Evolutionary conservation across 345 rosid genomes (phyloP).

Genomic region (Eucalyptus grandis): DNA sequence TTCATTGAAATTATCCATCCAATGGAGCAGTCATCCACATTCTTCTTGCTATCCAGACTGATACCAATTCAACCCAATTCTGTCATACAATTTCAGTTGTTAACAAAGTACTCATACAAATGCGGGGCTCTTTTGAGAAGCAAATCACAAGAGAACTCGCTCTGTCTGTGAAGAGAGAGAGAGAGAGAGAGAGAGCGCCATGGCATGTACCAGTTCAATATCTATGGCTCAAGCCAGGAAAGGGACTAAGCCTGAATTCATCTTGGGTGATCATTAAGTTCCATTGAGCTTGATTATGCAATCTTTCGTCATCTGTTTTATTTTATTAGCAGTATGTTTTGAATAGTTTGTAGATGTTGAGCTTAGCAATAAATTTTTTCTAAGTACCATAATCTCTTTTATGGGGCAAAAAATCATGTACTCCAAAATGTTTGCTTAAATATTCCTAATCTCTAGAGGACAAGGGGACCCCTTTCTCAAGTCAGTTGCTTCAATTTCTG

Average conservation of each 20-base stretch:
- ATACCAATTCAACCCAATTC: neutral
- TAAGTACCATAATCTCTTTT: neutral
- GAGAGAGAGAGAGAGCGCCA: neutral
- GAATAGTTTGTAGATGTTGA: neutral
- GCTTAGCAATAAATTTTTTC: neutral
- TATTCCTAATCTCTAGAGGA: neutral
- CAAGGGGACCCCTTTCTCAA: neutral
- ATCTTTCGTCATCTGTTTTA: neutral
- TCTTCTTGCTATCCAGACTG: neutral
- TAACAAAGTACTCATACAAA: neutral
- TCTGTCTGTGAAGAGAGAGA: neutral
- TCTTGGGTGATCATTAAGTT: neutral
- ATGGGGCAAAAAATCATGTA: neutral
- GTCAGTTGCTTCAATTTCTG: neutral
- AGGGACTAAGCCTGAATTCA: neutral
- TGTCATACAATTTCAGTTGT: neutral
- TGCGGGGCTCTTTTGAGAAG: neutral
- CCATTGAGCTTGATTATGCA: neutral
- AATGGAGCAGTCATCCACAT: neutral
- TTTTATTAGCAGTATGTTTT: neutral
- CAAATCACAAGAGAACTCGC: neutral
- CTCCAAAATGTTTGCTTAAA: neutral
- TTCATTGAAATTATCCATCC: neutral
- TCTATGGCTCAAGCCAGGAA: neutral
- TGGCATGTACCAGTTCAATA: neutral